A percentile compares a stretch with the other conserved stretches of the same genome.
Evolutionary conservation across 1,284 basidiomycete species (phyloP).

Genomic region (Malassezia brasiliensis): DNA sequence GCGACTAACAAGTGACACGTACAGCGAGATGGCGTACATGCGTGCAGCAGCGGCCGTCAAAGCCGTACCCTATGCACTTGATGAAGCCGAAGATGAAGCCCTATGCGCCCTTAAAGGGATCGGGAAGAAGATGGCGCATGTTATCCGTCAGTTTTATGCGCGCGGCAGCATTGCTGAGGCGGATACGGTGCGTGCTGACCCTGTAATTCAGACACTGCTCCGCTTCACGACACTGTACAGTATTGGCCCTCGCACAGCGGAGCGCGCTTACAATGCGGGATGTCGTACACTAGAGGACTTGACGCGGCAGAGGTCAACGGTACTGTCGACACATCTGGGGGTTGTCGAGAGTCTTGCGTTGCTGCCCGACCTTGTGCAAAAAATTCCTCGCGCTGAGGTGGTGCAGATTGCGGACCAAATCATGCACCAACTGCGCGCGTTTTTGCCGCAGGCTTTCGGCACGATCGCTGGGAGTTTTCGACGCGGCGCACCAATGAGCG

Average conservation of each 20-base stretch:
- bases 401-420: constrained; percentile 13
- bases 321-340: constrained; percentile 8
- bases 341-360: constrained; percentile 8
- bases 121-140: constrained; percentile 29
- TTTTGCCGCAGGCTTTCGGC: constrained; percentile 5
- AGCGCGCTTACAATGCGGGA: constrained; percentile 33
- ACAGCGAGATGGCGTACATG: constrained; percentile 38
- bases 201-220: constrained; percentile 28
- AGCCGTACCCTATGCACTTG: constrained; percentile 28
- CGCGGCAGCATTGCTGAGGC: constrained; percentile 31
- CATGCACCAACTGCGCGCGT: constrained; percentile 1
- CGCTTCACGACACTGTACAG: constrained; percentile 37
- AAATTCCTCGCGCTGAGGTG: constrained; percentile 13
- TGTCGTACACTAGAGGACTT: constrained; percentile 33
- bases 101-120: constrained; percentile 35
- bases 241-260: constrained; percentile 33
- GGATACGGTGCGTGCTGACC: constrained; percentile 29
- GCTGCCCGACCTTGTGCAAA: constrained; percentile 16
- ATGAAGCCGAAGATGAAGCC: neutral
- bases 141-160: constrained; percentile 32
- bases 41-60: constrained; percentile 38
- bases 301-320: constrained; percentile 21
- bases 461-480: constrained; percentile 19
- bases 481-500: constrained; percentile 13
- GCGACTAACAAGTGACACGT: constrained; percentile 26